Base-by-base conservation (phyloP, 2,329 filamentous ascomycete species). In the Aspergillus fumigatiaffinis region DNA sequence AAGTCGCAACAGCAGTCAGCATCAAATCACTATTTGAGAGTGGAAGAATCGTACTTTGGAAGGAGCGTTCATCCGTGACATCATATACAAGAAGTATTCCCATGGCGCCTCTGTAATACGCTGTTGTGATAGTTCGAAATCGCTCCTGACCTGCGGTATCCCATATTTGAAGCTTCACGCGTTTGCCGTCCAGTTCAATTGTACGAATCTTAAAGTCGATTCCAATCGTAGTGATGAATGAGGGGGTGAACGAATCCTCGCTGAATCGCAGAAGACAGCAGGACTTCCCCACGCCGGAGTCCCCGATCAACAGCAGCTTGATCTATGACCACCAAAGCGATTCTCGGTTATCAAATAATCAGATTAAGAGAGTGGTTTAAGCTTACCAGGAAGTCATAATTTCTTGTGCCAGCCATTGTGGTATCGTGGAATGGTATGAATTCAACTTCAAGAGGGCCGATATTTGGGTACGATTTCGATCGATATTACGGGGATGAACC, bases 131-230 rank as follows among this genome's bases (percentile, higher is more conserved):
- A 63, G 94, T 99, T 66, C 94, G 87, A 85, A 99, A 99, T 61
- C 94, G 89, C 80, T 99, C 94, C 78, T 99, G 94, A 55, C 94
- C 94, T 54, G 94, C 94, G 26, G 94, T 99, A 74, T 99, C 94
- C 94, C 94, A 99, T 79, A 99, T 99, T 82, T 99, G 94, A 74
- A 99, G 81, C 84, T 99, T 99, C 71, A 99, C 94, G 62, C 93
- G 86, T 86, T 99, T 99, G 75, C 93, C 93, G 79, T 99, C 94
- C 67, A 99, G 84, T 80, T 99, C 94, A 80, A 99, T 99, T 64
- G 94, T 99, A 66, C 94, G 87, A 75, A 99, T 99, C 85, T 99
- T 99, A 83, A 99, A 99, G 80, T 99, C 94, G 81, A 99, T 97
- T 68, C 94, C 94, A 78, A 99, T 99, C 62, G 94, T 99, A 62